Evolutionary conservation across 805 yeast species (phyloP).

Genomic region (Metschnikowia bowlesiae): DNA sequence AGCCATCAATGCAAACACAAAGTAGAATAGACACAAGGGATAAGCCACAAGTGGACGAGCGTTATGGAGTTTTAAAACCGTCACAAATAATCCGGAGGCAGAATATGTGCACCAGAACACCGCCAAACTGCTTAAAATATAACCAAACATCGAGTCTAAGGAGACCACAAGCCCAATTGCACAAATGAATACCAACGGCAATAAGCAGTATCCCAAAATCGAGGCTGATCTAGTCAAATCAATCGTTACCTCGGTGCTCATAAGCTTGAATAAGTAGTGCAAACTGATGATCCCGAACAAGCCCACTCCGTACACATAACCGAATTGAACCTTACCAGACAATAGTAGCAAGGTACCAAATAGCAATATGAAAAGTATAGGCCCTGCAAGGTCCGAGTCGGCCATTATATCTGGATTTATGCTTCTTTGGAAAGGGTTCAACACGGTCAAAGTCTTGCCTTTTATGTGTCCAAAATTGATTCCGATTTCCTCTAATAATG

Average conservation of each 20-base stretch:
- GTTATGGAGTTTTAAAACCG: conserved; percentile 74
- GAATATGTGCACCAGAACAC: conserved; percentile 91
- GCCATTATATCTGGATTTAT: conserved; percentile 70
- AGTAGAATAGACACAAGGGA: conserved; percentile 86
- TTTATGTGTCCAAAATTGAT: conserved; percentile 86
- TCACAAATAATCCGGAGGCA: conserved; percentile 87
- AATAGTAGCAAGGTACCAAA: conserved; percentile 80
- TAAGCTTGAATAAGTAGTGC: conserved; percentile 78
- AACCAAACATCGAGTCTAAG: conserved; percentile 73
- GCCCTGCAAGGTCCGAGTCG: conserved; percentile 94
- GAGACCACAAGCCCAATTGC: conserved; percentile 63
- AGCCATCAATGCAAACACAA: conserved; percentile 94
- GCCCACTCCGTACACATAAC: conserved; percentile 95
- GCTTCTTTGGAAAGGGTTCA: conserved; percentile 63
- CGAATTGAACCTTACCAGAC: conserved; percentile 94
- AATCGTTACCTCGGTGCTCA: conserved; percentile 63
- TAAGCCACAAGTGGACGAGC: conserved; percentile 91
- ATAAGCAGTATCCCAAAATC: conserved; percentile 87
- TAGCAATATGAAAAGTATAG: conserved; percentile 78
- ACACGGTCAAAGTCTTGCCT: conserved; percentile 77
- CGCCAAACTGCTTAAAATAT: conserved; percentile 57
- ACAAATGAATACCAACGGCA: conserved; percentile 80
- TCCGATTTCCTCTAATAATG: conserved; percentile 87
- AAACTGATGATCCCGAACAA: conserved; percentile 82
- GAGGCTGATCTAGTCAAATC: conserved; percentile 75